phyloP scores from a whole-genome alignment of 805 yeast species.

The Yueomyces sinensis region DNA sequence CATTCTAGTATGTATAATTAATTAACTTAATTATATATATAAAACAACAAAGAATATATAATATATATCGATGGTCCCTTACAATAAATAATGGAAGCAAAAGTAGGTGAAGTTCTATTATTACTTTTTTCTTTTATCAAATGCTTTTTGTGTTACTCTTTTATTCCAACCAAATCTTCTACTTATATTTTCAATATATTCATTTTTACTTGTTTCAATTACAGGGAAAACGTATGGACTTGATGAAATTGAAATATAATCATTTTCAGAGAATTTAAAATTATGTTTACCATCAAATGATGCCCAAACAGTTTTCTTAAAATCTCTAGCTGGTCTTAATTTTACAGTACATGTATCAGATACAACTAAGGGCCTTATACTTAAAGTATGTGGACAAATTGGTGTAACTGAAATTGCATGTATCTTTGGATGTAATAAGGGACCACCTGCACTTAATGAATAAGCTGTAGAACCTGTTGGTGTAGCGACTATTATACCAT shows the following conservation, averaged over 20 bases:
- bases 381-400: slow-evolving; percentile 85
- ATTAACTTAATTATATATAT: too few species aligned
- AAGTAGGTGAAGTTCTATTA: too few species aligned
- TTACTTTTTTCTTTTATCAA: too few species aligned
- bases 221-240: slow-evolving; percentile 90
- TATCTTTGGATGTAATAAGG: slow-evolving; percentile 88
- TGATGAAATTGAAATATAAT: slow-evolving; percentile 71
- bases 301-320: slow-evolving; percentile 88
- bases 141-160: slow-evolving; percentile 75
- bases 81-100: too few species aligned
- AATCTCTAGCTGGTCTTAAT: slow-evolving; percentile 66
- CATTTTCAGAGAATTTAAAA: slow-evolving; percentile 67
- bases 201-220: slow-evolving; percentile 57
- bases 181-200: slow-evolving; percentile 72
- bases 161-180: slow-evolving; percentile 87
- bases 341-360: slow-evolving; percentile 85
- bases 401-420: slow-evolving; percentile 87
- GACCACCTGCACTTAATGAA: slow-evolving; percentile 87
- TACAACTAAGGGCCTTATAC: slow-evolving; percentile 78
- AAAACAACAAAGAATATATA: too few species aligned
- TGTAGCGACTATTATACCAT: slow-evolving; percentile 81
- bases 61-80: too few species aligned
- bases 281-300: slow-evolving; percentile 88
- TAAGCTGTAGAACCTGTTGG: slow-evolving; percentile 96
- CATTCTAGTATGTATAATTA: too few species aligned